A percentile compares a stretch with the other conserved stretches of the same genome.
Conservation (phyloP, 78 protist species). For the Dictyostelium citrinum region DNA sequence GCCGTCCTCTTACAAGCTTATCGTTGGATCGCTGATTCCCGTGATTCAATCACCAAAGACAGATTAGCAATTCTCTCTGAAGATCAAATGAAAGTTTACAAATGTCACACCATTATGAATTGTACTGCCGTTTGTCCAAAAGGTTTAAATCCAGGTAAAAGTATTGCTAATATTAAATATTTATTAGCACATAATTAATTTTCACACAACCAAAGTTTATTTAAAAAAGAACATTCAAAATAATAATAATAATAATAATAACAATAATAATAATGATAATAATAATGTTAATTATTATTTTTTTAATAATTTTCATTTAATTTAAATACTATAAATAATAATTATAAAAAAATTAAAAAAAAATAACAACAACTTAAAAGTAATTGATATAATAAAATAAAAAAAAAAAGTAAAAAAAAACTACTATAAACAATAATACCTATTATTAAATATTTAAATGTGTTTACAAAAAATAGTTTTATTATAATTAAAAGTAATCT, state of each 20-base stretch:
- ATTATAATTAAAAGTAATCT: no score
- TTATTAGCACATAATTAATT: background rate
- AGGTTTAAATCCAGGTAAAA: slow-evolving; percentile 30
- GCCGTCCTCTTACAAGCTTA: slow-evolving; percentile 92
- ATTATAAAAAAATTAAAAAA: background rate
- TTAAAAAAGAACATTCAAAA: background rate
- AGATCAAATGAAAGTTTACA: slow-evolving; percentile 78
- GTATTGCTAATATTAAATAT: slow-evolving; percentile 15
- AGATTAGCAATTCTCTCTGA: slow-evolving; percentile 54
- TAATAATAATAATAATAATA: background rate
- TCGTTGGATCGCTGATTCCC: slow-evolving; percentile 85
- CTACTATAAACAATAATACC: no score
- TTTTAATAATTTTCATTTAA: background rate
- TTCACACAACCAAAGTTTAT: background rate
- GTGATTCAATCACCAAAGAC: slow-evolving; percentile 58
- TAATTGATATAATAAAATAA: background rate
- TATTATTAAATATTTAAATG: no score
- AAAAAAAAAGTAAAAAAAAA: background rate
- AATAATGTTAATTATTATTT: background rate
- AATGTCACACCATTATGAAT: slow-evolving; percentile 97
- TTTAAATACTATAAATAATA: background rate
- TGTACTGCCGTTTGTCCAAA: slow-evolving; percentile 88
- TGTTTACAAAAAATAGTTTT: background rate
- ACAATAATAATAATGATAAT: background rate
- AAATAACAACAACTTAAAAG: background rate